A percentile compares a stretch with the other conserved stretches of the same genome.
Evolutionary conservation across 352 stramenopile species (phyloP).

Genomic region (Blastocystis sp.): DNA sequence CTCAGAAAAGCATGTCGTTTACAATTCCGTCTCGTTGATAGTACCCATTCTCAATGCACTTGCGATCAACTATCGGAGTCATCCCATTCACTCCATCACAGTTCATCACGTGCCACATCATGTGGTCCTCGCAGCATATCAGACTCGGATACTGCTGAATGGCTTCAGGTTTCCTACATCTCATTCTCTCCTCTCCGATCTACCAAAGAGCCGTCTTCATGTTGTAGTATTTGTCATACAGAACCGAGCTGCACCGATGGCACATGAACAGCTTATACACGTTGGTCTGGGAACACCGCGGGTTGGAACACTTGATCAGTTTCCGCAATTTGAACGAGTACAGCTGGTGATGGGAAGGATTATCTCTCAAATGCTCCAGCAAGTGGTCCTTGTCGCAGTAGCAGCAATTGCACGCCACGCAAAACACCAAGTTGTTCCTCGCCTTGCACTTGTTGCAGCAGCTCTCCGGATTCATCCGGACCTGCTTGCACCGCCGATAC

Average conservation of each 20-base stretch:
- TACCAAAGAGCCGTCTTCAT: slow-evolving; percentile 57
- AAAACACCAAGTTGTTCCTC: slow-evolving; percentile 42
- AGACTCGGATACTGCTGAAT: slow-evolving; percentile 44
- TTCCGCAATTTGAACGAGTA: slow-evolving; percentile 50
- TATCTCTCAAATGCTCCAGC: neutral
- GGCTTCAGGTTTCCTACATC: slow-evolving; percentile 16
- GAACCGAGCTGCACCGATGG: neutral
- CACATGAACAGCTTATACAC: slow-evolving; percentile 52
- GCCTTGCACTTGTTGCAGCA: neutral
- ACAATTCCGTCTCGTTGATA: slow-evolving; percentile 34
- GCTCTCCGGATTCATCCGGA: neutral
- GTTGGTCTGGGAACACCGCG: slow-evolving; percentile 1
- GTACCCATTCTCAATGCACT: slow-evolving; percentile 33
- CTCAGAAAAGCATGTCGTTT: slow-evolving; percentile 49
- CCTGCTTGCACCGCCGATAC: neutral
- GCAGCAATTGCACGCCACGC: slow-evolving; percentile 30
- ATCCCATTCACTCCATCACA: slow-evolving; percentile 33
- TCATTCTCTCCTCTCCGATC: neutral
- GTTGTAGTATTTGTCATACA: slow-evolving; percentile 54
- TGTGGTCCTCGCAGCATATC: slow-evolving; percentile 49
- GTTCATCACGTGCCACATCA: slow-evolving; percentile 49
- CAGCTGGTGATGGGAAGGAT: slow-evolving; percentile 6
- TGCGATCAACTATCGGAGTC: slow-evolving; percentile 9
- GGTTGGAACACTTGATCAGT: slow-evolving; percentile 49
- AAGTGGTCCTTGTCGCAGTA: slow-evolving; percentile 52